Base-by-base conservation (phyloP, 495 filamentous ascomycete species). In the Penicillium coffeae region DNA sequence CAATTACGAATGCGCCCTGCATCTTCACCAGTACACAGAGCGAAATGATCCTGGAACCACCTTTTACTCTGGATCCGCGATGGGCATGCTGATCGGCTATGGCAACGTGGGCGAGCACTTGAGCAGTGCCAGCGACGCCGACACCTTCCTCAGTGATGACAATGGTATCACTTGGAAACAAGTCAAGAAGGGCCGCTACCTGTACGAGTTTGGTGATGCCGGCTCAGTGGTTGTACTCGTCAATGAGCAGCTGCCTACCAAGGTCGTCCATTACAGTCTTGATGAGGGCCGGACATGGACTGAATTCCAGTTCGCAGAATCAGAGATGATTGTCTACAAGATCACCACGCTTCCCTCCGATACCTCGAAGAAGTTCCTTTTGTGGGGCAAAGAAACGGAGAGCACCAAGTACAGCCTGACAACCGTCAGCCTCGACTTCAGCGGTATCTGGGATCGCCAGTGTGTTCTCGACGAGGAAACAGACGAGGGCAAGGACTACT, bases 21-120 rank as follows among this genome's bases (percentile, higher is more conserved):
- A 99, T 66, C 75, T 99, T 16, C 94, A 97, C 65, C 86, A 90
- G 35, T 99, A 95, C 61, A 96, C 94, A 0, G 91, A 97, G 59
- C 86, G 93, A 51, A 66, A 55, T 40, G 87, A 96, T 58, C 80
- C 78, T 40, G 69, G 84, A 18, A 85, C 94, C 62, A 93, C 86
- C 0, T 95, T 86, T 62, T 91, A 89, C 13, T 95, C 90, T 12
- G 77, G 82, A 18, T 89, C 89, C 22, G 94, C 93, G 16, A 82
- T 96, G 37, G 94, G 94, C 8, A 63, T 99, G 46, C 90, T 96
- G 83, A 81, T 99, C 60, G 94, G 77, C 4, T 76, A 88, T 54
- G 94, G 94, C 38, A 97, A 96, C 54, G 91, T 97, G 21, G 94
- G 94, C 20, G 76, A 84, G 30, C 71, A 75, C 32, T 78, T 72